phyloP scores from a whole-genome alignment of 441 rosid species.

The Adansonia grandidieri region DNA sequence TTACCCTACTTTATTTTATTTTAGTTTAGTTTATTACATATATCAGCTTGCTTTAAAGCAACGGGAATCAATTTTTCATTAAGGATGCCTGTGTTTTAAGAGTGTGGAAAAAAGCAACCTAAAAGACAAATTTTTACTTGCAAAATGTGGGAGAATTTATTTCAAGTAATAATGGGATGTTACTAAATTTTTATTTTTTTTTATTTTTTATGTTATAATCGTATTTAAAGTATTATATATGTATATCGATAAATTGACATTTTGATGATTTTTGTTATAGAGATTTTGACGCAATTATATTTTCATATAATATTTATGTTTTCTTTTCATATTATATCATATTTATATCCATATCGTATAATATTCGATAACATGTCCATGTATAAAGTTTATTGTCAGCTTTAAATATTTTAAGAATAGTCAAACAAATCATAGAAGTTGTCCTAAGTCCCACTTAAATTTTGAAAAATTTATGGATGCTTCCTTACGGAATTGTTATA shows the following conservation, averaged over 20 bases:
- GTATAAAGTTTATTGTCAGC: too few species aligned
- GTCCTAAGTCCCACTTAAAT: background rate
- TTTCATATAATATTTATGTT: too few species aligned
- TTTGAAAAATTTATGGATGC: background rate
- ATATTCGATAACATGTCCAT: too few species aligned
- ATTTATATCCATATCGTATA: too few species aligned
- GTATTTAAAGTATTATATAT: too few species aligned
- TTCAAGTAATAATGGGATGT: background rate
- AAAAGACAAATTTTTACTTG: background rate
- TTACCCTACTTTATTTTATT: too few species aligned
- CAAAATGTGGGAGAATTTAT: background rate
- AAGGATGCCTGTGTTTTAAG: background rate
- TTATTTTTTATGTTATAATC: too few species aligned
- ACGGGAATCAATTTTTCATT: background rate
- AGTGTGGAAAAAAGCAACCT: too few species aligned
- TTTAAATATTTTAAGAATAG: background rate
- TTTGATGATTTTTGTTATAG: too few species aligned
- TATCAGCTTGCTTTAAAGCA: background rate
- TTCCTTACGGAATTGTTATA: background rate
- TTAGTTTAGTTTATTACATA: background rate
- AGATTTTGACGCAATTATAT: too few species aligned
- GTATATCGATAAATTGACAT: too few species aligned
- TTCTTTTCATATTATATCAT: too few species aligned
- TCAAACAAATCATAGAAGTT: background rate
- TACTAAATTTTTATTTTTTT: background rate